Conservation (phyloP, 83 land plant species). For the Thuja plicata region DNA sequence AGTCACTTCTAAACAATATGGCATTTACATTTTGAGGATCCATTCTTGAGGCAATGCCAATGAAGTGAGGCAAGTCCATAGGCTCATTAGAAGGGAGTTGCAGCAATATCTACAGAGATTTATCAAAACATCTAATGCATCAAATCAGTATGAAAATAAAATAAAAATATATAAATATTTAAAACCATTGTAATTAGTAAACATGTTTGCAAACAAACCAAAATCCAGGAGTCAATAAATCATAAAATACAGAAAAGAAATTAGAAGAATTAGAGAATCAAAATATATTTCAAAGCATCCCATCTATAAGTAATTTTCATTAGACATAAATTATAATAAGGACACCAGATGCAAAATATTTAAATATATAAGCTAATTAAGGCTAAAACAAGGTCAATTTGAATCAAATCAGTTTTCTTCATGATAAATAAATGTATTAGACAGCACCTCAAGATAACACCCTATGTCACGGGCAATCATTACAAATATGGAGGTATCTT, state of each 20-base stretch:
- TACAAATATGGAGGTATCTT: too few species aligned
- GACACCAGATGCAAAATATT: neutral
- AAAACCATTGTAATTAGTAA: neutral
- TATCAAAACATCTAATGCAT: neutral
- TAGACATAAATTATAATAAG: neutral
- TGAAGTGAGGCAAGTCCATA: constrained; percentile 10
- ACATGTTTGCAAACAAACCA: neutral
- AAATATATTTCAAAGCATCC: neutral
- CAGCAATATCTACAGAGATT: constrained; percentile 21
- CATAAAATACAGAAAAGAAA: neutral
- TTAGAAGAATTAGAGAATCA: neutral
- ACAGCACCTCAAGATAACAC: neutral
- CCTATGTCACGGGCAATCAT: neutral
- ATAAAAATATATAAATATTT: neutral
- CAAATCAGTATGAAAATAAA: neutral
- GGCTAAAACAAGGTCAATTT: neutral
- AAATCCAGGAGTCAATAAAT: neutral
- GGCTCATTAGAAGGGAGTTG: constrained; percentile 14
- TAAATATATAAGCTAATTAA: neutral
- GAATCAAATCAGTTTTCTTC: neutral
- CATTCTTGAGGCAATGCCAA: constrained; percentile 5
- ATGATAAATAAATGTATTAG: neutral
- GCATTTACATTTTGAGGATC: constrained; percentile 11
- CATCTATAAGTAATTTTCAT: neutral
- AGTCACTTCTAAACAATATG: constrained; percentile 16